phyloP scores from a whole-genome alignment of 768 basidiomycete genomes.

The Boletus rex-veris region DNA sequence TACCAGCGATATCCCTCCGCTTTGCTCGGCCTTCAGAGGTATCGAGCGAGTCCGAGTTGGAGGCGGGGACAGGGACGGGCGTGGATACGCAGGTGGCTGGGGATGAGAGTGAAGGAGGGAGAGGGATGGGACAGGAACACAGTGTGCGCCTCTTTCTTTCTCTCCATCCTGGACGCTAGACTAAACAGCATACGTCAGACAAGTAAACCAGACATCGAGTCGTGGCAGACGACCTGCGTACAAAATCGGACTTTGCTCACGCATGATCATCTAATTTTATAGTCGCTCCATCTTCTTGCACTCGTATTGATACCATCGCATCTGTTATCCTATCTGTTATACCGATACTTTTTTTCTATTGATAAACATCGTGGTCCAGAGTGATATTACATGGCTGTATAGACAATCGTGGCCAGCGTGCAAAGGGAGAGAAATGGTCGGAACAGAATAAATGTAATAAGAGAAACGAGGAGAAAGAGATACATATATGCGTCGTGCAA shows the following conservation, averaged over 20 bases:
- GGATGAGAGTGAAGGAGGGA: no score
- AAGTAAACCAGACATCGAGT: constrained; percentile 8
- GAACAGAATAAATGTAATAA: no score
- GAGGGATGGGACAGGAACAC: neutral
- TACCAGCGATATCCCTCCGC: constrained; percentile 18
- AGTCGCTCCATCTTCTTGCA: neutral
- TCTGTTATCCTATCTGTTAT: constrained; percentile 2
- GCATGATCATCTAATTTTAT: neutral
- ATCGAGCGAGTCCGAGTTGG: no score
- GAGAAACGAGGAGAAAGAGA: neutral
- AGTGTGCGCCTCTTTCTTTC: no score
- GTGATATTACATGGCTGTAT: constrained; percentile 27
- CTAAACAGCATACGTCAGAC: no score
- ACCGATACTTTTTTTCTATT: constrained; percentile 7
- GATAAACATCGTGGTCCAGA: constrained; percentile 6
- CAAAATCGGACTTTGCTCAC: neutral
- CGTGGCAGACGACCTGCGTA: constrained; percentile 16
- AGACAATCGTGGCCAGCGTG: constrained; percentile 14
- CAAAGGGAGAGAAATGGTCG: neutral
- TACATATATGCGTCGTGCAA: neutral
- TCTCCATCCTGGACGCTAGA: no score
- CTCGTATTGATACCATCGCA: neutral
- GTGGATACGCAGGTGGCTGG: no score
- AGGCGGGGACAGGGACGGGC: no score
- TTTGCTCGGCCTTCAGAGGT: constrained; percentile 21